phyloP scores from a whole-genome alignment of 2,329 filamentous ascomycete species.

The Pseudocercospora macadamiae region DNA sequence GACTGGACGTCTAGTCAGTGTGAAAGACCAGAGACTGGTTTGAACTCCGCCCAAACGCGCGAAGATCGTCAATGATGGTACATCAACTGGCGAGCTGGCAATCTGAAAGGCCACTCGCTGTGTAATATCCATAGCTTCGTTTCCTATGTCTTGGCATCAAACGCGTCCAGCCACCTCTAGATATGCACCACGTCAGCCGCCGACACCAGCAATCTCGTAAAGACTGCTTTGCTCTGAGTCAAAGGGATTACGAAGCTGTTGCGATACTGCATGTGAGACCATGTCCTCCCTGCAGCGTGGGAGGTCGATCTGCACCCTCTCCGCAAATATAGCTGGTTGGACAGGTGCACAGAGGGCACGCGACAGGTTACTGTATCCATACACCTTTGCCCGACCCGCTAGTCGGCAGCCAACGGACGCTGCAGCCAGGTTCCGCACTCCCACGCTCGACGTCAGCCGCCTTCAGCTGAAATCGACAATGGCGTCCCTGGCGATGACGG shows the following conservation, averaged over 20 bases:
- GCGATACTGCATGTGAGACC: background rate
- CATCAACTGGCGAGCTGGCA: background rate
- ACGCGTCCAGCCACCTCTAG: too few relatives aligned
- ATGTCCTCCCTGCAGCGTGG: background rate
- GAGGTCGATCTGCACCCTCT: background rate
- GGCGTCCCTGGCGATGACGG: conserved; percentile 59
- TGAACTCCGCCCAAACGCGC: too few relatives aligned
- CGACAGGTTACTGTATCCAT: conserved; percentile 4
- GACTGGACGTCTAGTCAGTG: too few relatives aligned
- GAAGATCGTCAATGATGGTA: background rate
- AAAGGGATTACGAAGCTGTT: background rate
- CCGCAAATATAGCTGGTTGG: background rate
- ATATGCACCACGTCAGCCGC: background rate
- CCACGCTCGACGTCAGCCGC: background rate
- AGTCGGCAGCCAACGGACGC: conserved; percentile 1
- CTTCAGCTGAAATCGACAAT: conserved; percentile 58
- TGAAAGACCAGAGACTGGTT: too few relatives aligned
- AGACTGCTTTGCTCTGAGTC: background rate
- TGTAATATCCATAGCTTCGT: too few relatives aligned
- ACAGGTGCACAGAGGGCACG: background rate
- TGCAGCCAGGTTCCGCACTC: conserved; percentile 1
- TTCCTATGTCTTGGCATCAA: too few relatives aligned
- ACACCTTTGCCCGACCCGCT: background rate
- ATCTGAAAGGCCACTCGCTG: too few relatives aligned
- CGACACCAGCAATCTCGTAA: background rate